These are phyloP conservation scores for Theobroma grandiflorum DNA, from an alignment of 441 rosid species.

Conservation along the genomic window DNA sequence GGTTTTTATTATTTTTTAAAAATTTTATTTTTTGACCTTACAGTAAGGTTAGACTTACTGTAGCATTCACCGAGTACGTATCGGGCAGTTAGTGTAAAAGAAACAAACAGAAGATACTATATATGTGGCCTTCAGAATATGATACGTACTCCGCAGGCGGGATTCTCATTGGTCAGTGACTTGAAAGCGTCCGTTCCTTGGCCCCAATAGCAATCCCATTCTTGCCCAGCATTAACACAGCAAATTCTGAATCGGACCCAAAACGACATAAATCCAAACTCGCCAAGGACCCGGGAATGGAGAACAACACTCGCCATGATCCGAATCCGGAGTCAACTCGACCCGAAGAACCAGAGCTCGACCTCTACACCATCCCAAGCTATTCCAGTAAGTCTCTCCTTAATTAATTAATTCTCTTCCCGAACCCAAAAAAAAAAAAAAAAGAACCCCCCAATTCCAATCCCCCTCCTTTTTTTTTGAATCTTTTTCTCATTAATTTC, in stretches of 20 bases:
- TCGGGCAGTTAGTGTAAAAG: too few relatives aligned
- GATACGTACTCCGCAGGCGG: neutral
- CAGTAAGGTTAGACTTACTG: too few relatives aligned
- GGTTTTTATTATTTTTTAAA: too few relatives aligned
- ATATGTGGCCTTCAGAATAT: too few relatives aligned
- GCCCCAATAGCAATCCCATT: neutral
- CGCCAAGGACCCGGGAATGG: constrained; percentile 27
- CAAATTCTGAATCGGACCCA: neutral
- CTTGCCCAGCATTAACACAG: neutral
- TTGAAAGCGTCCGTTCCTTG: neutral
- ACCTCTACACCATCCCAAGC: constrained; percentile 88
- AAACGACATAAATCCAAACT: constrained; percentile 25
- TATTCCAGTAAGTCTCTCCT: constrained; percentile 63
- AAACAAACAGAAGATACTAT: too few relatives aligned
- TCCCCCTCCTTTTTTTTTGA: too few relatives aligned
- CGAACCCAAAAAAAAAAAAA: neutral
- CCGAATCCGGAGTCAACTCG: constrained; percentile 50
- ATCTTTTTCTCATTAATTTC: constrained; percentile 1
- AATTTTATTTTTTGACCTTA: too few relatives aligned
- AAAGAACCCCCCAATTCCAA: neutral
- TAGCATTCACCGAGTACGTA: too few relatives aligned
- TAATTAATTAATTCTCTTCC: neutral
- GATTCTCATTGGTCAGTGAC: constrained; percentile 20
- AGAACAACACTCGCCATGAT: constrained; percentile 45
- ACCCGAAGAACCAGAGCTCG: constrained; percentile 67